Percentiles rank a stretch among this genome's conserved stretches.
phyloP scores from a whole-genome alignment of 2,329 filamentous ascomycete genomes.

The Neoascochyta sp. region DNA sequence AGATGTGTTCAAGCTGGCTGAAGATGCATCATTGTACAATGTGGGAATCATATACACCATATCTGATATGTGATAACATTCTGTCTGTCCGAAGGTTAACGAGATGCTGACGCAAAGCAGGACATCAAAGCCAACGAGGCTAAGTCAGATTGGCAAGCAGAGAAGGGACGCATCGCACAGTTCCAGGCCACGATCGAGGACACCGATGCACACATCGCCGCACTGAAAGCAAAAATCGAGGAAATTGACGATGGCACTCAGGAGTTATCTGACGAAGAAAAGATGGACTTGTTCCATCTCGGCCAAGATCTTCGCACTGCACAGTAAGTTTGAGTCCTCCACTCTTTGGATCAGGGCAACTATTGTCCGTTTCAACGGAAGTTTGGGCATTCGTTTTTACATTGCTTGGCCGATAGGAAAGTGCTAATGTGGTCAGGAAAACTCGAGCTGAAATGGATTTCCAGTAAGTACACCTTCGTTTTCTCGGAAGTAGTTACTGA shows the following conservation, averaged over 20 bases:
- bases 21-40: constrained; percentile 36
- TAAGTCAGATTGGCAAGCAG: constrained; percentile 9
- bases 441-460: no score
- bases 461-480: no score
- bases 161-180: constrained; percentile 10
- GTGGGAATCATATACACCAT: constrained; percentile 20
- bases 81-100: no score
- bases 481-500: no score
- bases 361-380: no score
- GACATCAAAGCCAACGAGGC: constrained; percentile 12
- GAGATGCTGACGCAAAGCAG: no score
- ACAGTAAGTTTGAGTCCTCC: constrained; percentile 24
- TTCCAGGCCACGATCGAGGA: constrained; percentile 5
- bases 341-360: no score
- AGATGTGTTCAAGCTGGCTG: constrained; percentile 43
- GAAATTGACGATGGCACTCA: constrained; percentile 3
- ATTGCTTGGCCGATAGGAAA: no score
- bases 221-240: constrained; percentile 10
- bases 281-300: constrained; percentile 16
- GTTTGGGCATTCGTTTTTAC: no score
- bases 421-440: no score
- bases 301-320: constrained; percentile 6
- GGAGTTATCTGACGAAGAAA: constrained; percentile 17
- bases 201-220: constrained; percentile 3
- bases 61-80: no score